Evolutionary conservation across 352 stramenopile genomes (phyloP), one percentile per base, ranked within the genome.

Genomic region (Globisporangium rhizosaccharum): DNA sequence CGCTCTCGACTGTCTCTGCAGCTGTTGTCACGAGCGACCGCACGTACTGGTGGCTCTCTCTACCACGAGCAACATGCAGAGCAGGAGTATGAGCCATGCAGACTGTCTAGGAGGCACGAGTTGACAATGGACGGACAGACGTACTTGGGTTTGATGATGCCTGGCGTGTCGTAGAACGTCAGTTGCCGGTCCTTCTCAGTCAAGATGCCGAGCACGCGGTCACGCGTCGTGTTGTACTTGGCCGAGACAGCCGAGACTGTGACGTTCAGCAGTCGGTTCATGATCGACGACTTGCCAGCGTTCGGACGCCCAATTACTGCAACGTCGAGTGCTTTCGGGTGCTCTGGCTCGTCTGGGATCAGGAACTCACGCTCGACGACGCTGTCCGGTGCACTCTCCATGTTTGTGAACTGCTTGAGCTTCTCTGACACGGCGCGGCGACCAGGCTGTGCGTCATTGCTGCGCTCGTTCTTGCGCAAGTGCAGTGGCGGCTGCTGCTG

Each of bases 141-240:
- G 49, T 67, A 82, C 67, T 95, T 91, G n/a, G 82, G 78, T 54
- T 93, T 93, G 57, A 95, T 92, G 10, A 93, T 75, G 45, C 85
- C 85, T 7, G 85, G 85, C 25, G 85, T 95, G 59, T 95, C 85
- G 67, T 92, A 93, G 60, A 95, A 95, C 50, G 76, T 79, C 44
- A 95, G 69, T 62, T 95, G 85, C 41, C 70, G 75, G 56, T 92
- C 71, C 26, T 76, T 73, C 57, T 90, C 70, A 14, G 85, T 95
- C 41, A 85, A 68, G 30, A 95, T 89, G 23, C 85, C 85, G 41
- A 95, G 69, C 33, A 90, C 68, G 44, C 80, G 81, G 37, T 95
- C 79, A 2, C 85, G 75, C 23, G 85, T 95, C 23, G 85, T 95
- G 63, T 95, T 95, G 63, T 95, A 95, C 70, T 95, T 95, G 41